Evolutionary conservation across 257 asterid species (phyloP).

Genomic region (Gentiana straminea): DNA sequence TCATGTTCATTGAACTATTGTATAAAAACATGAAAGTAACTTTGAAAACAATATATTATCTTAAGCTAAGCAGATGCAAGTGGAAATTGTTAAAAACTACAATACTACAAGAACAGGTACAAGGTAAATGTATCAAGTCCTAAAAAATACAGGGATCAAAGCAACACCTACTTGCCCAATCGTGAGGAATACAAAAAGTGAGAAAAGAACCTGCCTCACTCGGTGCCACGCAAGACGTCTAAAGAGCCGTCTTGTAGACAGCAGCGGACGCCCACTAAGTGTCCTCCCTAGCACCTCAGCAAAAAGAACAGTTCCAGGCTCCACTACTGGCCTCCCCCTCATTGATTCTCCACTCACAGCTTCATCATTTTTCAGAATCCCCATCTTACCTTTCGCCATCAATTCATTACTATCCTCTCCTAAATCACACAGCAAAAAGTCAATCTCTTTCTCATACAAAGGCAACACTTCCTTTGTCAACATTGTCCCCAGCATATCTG

Average conservation of each 20-base stretch:
- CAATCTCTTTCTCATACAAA: constrained; percentile 76
- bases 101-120: no score
- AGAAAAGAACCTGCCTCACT: constrained; percentile 97
- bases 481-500: constrained; percentile 79
- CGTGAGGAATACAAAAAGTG: constrained; percentile 20
- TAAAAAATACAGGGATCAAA: background rate
- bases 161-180: background rate
- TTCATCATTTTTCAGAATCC: constrained; percentile 64
- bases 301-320: constrained; percentile 64
- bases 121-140: background rate
- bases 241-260: constrained; percentile 63
- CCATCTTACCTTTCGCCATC: constrained; percentile 55
- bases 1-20: no score
- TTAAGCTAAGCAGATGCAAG: no score
- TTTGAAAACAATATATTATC: no score
- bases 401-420: constrained; percentile 54
- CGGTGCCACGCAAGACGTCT: constrained; percentile 90
- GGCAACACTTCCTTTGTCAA: constrained; percentile 92
- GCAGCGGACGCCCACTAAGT: constrained; percentile 86
- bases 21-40: no score
- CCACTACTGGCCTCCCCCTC: constrained; percentile 75
- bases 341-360: constrained; percentile 32
- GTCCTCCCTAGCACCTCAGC: constrained; percentile 97
- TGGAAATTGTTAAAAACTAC: no score
- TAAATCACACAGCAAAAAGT: constrained; percentile 53